Base-by-base conservation (phyloP, 2,329 filamentous ascomycete species). In the Dothideomycetidae sp. region DNA sequence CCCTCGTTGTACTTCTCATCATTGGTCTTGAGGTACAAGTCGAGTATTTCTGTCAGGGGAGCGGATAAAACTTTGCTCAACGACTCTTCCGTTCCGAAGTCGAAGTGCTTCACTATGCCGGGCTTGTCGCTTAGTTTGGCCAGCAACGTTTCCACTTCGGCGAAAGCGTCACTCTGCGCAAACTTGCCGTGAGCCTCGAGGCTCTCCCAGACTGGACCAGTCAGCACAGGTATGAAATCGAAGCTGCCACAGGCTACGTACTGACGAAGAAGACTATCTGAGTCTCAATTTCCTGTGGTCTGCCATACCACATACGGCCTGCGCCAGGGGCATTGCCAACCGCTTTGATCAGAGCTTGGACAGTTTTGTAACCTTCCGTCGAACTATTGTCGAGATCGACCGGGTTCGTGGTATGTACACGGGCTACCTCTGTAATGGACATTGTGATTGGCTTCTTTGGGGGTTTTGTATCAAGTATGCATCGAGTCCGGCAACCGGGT, bases 41-140 rank as follows among this genome's bases (percentile, higher is more conserved):
- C 55, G 7, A 60, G 52, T 19, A 70, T 51, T 47, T 73, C 70
- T 1, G 68, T 70, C 2, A 68, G 54, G 2, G 68, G 65, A 1
- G 59, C 59, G 1, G 53, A 50, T 10, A 56, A 44, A 11, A 53
- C 46, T 16, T 42, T 38, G 5, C 28, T 12, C 5, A 50, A 28
- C 2, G 41, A 43, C 2, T 33, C 43, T 2, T 45, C 29, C 2
- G 50, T 44, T 26, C 48, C 19, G 30, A 64, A 46, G 10, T 53
- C 46, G 38, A 52, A 48, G 47, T 66, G 62, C 35, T 50, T 45
- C 12, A 64, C 44, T 1, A 29, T 28, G 2, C 52, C 49, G 2
- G 42, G 28, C 7, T 46, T 51, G 30, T 41, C 46, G 15, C 58
- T 38, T 16, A 63, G 45, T 2, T 46, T 42, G 3, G 30, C 21